Evolutionary conservation across 1,284 basidiomycete genomes (phyloP), one percentile per base, ranked within the genome.

Genomic region (Rhodofomes roseus): DNA sequence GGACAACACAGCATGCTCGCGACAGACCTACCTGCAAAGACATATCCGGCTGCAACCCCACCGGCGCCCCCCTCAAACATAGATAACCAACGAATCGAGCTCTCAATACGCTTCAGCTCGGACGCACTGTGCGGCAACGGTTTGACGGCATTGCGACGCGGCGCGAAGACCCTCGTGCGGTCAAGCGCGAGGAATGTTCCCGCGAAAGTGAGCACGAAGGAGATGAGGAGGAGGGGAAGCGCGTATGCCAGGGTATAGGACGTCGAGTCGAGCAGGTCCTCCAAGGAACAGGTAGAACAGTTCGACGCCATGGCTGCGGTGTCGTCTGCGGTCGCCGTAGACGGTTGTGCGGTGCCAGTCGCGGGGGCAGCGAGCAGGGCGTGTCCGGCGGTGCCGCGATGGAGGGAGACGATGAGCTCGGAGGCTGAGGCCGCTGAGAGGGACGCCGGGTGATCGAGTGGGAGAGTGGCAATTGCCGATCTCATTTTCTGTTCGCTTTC

Each of bases 131-230:
- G 54, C 55, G 55, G 8, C 22, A 36, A 22, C 7, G 22, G 22
- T n/a, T 31, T 41, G 4, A 48, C 36, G n/a, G 50, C 11, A 20
- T 46, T 43, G 14, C 5, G 76, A 18, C 74, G 73, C 23, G 79
- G 76, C 3, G 81, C 76, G 65, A 90, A 88, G 16, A 80, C 78
- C 43, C 84, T 79, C 37, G 85, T 83, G 39, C 87, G 83, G 66
- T 89, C 86, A 52, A 89, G 77, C 20, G 81, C 88, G 23, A 89
- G 75, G 70, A 89, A 89, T 2, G 86, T 79, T 16, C 87, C 86
- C 23, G 84, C 76, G 65, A 87, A 86, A 3, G 82, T 80, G 37
- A 86, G 73, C 27, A 82, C 61, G 40, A 82, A 50, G 8, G 85
- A 85, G 1, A 82, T 55, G 12, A 82, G 70, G 37, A 87, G 70